Base-by-base conservation (phyloP, 2,329 filamentous ascomycete genomes). In the Thermomyces lanuginosus region DNA sequence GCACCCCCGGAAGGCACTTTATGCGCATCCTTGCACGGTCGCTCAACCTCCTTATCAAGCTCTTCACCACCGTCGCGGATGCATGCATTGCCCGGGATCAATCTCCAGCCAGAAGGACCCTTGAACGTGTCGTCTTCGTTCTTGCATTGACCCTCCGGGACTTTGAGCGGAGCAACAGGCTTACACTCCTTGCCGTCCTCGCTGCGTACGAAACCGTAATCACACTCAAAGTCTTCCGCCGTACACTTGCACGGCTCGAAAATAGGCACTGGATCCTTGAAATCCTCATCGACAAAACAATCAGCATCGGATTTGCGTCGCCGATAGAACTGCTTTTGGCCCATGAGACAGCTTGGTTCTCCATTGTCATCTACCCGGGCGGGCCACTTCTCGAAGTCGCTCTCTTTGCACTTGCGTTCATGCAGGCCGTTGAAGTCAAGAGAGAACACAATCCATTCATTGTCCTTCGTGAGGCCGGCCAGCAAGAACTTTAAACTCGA, bases 401-500 rank as follows among this genome's bases (percentile, higher is more conserved):
- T 61, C 20, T 76, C 65, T 28, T 64, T 66, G 55, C 91, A 98
- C 32, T 79, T 79, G 16, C 69, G 64, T 52, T 89, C 76, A 38
- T 91, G 72, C 34, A 95, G 61, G 6, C 70, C 76, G 6, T 71
- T 69, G 41, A 98, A 98, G 48, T 95, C 78, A 31, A 98, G 66
- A 15, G 78, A 66, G 39, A 86, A 71, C 29, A 84, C 62, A 32
- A 73, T 61, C 44, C 66, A 73, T 30, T 66, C 53, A 2, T 56
- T 46, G 7, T 64, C 58, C 13, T 68, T 61, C 36, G 64, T 55
- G 40, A 59, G 43, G 16, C 72, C 84, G 29, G 83, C 63, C 14
- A 95, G 62, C 16, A 93, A 49, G 43, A 98, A 95, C 45, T 91
- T 92, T 28, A 91, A 64, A 42, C 79, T 92, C 3, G 86, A 92